Conservation (phyloP, 1,139 yeast species). For the Candida dubliniensis region DNA sequence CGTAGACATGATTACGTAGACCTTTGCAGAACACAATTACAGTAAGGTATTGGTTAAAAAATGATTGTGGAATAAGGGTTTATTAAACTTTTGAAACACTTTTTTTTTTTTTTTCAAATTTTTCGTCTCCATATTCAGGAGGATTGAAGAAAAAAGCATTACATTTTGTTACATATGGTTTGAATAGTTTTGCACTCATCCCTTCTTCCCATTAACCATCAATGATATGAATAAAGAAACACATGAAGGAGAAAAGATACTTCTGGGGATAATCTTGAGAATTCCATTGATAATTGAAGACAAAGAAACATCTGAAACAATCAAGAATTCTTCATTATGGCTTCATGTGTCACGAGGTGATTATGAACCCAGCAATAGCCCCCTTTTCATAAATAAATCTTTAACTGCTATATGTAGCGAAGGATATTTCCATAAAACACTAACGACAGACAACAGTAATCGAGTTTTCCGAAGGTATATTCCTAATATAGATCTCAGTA, state of each 20-base stretch:
- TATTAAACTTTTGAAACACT: too few species aligned
- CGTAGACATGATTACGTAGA: slow-evolving; percentile 10
- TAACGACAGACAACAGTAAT: slow-evolving; percentile 7
- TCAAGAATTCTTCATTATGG: slow-evolving; percentile 13
- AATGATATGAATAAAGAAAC: background rate
- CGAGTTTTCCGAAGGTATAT: slow-evolving; percentile 10
- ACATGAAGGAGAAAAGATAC: background rate
- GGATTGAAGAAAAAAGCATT: too few species aligned
- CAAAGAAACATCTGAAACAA: slow-evolving; percentile 5
- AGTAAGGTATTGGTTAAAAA: too few species aligned
- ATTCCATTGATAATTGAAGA: slow-evolving; percentile 14
- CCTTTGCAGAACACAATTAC: too few species aligned
- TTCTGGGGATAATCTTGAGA: slow-evolving; percentile 13
- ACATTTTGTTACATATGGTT: too few species aligned
- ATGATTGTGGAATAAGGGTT: background rate
- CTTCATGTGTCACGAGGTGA: slow-evolving; percentile 14
- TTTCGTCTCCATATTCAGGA: background rate
- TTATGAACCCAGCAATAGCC: slow-evolving; percentile 13
- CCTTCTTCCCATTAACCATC: background rate
- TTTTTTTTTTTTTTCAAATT: background rate
- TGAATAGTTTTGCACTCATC: too few species aligned
- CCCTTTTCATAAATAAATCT: slow-evolving; percentile 14
- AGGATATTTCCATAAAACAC: slow-evolving; percentile 15
- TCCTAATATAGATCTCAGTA: slow-evolving; percentile 9
- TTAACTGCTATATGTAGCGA: slow-evolving; percentile 14